Conservation (phyloP, 1,139 yeast species). For the Wickerhamomyces sp. region DNA sequence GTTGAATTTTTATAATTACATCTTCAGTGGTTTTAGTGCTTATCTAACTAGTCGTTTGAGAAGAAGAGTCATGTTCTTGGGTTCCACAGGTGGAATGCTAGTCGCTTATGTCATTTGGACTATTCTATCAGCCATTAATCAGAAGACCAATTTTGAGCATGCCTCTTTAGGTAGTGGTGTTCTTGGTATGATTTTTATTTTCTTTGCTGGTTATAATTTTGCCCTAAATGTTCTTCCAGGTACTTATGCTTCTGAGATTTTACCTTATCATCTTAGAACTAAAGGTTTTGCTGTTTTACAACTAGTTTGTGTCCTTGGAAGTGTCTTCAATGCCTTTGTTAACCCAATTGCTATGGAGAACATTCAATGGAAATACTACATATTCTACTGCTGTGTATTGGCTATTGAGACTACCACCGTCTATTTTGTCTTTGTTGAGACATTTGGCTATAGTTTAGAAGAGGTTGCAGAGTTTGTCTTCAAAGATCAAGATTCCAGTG, state of each 20-base stretch:
- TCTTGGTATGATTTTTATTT: conserved; percentile 31
- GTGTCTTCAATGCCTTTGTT: conserved; percentile 41
- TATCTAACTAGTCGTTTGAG: conserved; percentile 20
- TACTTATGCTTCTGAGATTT: conserved; percentile 32
- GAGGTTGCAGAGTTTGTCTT: conserved; percentile 35
- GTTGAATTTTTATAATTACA: conserved; percentile 12
- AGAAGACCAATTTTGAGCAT: conserved; percentile 21
- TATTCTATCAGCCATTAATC: conserved; percentile 26
- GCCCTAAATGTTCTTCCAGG: conserved; percentile 26
- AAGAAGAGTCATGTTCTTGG: conserved; percentile 28
- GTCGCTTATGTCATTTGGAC: conserved; percentile 30
- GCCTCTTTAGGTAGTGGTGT: conserved; percentile 28
- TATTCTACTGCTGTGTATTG: conserved; percentile 40
- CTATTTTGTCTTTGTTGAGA: conserved; percentile 41
- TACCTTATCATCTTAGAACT: conserved; percentile 33
- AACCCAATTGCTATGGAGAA: conserved; percentile 56
- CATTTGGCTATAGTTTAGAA: conserved; percentile 46
- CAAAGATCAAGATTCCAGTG: not conserved
- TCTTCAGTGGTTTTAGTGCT: not conserved
- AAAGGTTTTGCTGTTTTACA: conserved; percentile 28
- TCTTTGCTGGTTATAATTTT: conserved; percentile 28
- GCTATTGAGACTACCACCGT: conserved; percentile 35
- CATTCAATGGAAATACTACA: conserved; percentile 54
- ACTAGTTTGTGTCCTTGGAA: conserved; percentile 27
- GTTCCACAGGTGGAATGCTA: conserved; percentile 26